Conservation (phyloP, 257 asterid genomes). For the Thymus mandschuricus region DNA sequence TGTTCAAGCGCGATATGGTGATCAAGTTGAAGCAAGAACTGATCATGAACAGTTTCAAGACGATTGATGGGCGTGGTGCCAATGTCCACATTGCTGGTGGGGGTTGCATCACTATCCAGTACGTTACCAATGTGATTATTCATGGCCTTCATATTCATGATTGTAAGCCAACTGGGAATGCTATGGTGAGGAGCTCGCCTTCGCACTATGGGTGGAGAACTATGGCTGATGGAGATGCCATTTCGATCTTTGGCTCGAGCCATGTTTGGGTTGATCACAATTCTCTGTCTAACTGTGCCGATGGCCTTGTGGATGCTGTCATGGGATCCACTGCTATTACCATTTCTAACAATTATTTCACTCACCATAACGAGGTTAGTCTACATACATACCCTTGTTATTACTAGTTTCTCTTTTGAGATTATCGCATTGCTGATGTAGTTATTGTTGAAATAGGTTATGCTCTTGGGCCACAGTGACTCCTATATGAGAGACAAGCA, state of each 20-base stretch:
- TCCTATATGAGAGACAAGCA: slow-evolving; percentile 78
- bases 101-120: slow-evolving; percentile 79
- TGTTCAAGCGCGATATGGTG: slow-evolving; percentile 89
- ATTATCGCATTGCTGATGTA: slow-evolving; percentile 7
- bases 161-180: slow-evolving; percentile 85
- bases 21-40: slow-evolving; percentile 82
- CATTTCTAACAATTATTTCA: slow-evolving; percentile 81
- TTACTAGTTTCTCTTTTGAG: neutral
- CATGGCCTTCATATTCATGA: slow-evolving; percentile 89
- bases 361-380: slow-evolving; percentile 90
- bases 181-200: slow-evolving; percentile 90
- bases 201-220: slow-evolving; percentile 91
- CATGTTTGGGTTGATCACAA: slow-evolving; percentile 94
- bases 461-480: slow-evolving; percentile 95
- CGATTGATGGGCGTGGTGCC: slow-evolving; percentile 86
- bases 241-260: slow-evolving; percentile 87
- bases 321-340: slow-evolving; percentile 96
- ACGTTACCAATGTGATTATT: slow-evolving; percentile 70
- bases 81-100: slow-evolving; percentile 89
- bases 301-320: slow-evolving; percentile 93
- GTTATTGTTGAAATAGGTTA: slow-evolving; percentile 54
- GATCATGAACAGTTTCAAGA: slow-evolving; percentile 88
- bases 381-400: neutral
- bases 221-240: slow-evolving; percentile 90
- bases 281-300: slow-evolving; percentile 86